Evolutionary conservation across 768 basidiomycete species (phyloP).

Genomic region (Mycena rosella): DNA sequence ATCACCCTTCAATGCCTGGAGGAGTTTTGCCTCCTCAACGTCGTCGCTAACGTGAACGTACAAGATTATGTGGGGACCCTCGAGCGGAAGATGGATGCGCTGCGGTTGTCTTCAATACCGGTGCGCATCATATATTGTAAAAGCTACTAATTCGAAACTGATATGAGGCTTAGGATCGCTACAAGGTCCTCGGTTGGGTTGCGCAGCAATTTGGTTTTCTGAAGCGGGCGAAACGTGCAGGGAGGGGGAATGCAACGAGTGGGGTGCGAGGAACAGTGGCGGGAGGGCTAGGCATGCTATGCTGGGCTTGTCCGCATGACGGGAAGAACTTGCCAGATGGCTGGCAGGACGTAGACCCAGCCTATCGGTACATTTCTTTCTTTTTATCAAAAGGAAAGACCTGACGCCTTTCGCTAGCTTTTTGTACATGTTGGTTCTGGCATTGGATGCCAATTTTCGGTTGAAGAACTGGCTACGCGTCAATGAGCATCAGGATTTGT

Average conservation of each 20-base stretch:
- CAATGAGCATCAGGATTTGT: conserved; percentile 30
- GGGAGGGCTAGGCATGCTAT: conserved; percentile 27
- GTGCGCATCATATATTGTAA: too few relatives aligned
- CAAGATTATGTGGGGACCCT: conserved; percentile 4
- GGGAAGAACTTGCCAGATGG: conserved; percentile 36
- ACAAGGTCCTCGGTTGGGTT: too few relatives aligned
- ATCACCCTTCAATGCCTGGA: conserved; percentile 12
- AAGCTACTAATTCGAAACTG: too few relatives aligned
- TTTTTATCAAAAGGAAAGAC: neutral
- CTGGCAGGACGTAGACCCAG: conserved; percentile 24
- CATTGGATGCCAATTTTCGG: conserved; percentile 40
- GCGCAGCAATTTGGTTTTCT: too few relatives aligned
- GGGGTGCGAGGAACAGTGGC: conserved; percentile 2
- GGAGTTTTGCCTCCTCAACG: conserved; percentile 31
- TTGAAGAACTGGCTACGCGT: conserved; percentile 29
- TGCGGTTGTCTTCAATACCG: too few relatives aligned
- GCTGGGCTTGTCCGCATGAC: conserved; percentile 40
- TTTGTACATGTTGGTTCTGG: conserved; percentile 26
- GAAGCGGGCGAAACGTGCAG: too few relatives aligned
- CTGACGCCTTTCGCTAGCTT: neutral
- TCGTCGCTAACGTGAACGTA: conserved; percentile 13
- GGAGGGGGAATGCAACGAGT: too few relatives aligned
- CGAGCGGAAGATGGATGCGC: neutral
- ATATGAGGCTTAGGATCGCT: too few relatives aligned
- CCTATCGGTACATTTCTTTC: neutral